Conservation (phyloP, 768 basidiomycete species). For the Suillus placidus region DNA sequence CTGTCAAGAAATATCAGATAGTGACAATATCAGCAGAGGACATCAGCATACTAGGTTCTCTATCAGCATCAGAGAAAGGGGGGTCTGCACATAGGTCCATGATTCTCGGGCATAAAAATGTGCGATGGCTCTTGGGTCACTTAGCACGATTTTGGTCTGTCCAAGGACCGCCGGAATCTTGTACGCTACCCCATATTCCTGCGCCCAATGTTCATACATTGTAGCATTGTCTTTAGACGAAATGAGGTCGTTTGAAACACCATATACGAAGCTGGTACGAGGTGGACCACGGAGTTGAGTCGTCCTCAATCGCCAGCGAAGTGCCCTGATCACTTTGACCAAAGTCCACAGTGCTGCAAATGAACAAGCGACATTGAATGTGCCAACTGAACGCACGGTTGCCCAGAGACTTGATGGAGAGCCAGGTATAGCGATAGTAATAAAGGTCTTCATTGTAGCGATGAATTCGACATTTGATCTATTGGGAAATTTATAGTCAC, state of each 20-base stretch:
- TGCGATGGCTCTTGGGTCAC: conserved; percentile 49
- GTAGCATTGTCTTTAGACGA: conserved; percentile 32
- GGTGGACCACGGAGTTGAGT: conserved; percentile 48
- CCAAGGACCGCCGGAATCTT: conserved; percentile 41
- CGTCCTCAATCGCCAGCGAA: conserved; percentile 18
- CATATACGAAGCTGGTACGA: conserved; percentile 45
- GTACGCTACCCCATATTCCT: conserved; percentile 48
- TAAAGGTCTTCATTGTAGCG: background rate
- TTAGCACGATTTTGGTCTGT: conserved; percentile 36
- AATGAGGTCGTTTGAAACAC: conserved; percentile 35
- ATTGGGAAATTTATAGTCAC: background rate
- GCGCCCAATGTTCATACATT: conserved; percentile 47
- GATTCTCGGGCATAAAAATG: conserved; percentile 56
- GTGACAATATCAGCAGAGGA: too few relatives aligned
- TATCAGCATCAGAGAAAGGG: conserved; percentile 38
- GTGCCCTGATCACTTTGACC: conserved; percentile 11
- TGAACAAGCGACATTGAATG: background rate
- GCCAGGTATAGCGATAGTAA: background rate
- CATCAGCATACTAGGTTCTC: conserved; percentile 30
- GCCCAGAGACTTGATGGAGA: background rate
- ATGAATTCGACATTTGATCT: background rate
- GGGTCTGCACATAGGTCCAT: conserved; percentile 45
- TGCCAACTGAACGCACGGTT: background rate
- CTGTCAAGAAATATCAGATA: conserved; percentile 4
- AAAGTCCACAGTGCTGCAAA: conserved; percentile 7